These are phyloP conservation scores for Rhizoctonia solani DNA, from an alignment of 1,284 basidiomycete species.

Conservation along the genomic window DNA sequence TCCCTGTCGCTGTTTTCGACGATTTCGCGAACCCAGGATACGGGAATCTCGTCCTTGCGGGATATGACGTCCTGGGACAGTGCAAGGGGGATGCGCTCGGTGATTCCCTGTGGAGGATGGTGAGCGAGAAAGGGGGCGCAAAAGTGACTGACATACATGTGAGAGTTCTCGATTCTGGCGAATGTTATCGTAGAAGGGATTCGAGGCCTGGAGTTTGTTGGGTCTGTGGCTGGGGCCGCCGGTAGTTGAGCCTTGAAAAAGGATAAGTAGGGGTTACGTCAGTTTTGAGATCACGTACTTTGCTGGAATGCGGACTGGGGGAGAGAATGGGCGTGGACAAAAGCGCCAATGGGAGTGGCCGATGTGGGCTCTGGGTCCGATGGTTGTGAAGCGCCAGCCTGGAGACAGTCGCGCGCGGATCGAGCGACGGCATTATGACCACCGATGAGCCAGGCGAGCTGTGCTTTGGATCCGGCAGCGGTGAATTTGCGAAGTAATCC, in stretches of 20 bases:
- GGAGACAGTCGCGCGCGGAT: conserved; percentile 54
- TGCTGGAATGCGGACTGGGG: conserved; percentile 35
- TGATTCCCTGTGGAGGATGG: conserved; percentile 63
- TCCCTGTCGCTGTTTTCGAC: conserved; percentile 53
- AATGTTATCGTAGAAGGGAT: conserved; percentile 94
- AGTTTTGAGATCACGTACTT: conserved; percentile 9
- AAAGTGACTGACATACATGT: background rate
- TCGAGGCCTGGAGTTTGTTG: conserved; percentile 53
- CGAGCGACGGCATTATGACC: conserved; percentile 74
- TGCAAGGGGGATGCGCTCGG: conserved; percentile 77
- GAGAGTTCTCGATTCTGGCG: conserved; percentile 92
- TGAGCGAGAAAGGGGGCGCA: background rate
- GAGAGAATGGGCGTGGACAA: conserved; percentile 35
- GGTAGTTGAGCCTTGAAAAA: conserved; percentile 35
- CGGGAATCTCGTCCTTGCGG: conserved; percentile 76
- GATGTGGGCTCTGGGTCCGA: conserved; percentile 54
- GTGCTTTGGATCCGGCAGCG: conserved; percentile 65
- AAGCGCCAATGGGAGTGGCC: conserved; percentile 39
- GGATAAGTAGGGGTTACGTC: conserved; percentile 2
- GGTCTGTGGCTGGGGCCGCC: conserved; percentile 10
- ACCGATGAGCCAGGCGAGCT: conserved; percentile 76
- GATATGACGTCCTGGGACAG: conserved; percentile 65
- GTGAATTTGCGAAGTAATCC: conserved; percentile 86
- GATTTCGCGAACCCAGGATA: conserved; percentile 78
- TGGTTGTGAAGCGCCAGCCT: too few relatives aligned